Evolutionary conservation across 371 early-diverging fungal genomes (phyloP).

Genomic region (Saksenaea oblongispora): DNA sequence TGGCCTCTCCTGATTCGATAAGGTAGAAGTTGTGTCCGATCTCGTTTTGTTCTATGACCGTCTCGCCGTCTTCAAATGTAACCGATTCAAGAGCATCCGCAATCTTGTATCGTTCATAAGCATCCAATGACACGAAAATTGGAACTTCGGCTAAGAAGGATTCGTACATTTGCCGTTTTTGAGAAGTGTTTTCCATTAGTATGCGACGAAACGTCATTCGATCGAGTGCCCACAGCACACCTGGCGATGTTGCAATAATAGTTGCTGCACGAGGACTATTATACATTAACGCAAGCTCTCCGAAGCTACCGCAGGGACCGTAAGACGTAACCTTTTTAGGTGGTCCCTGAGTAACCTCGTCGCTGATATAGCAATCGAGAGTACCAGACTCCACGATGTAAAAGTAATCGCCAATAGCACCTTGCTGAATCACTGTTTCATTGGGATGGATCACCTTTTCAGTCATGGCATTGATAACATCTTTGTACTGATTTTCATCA

Average conservation of each 20-base stretch:
- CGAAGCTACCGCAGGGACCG: conserved; percentile 76
- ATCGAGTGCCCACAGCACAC: conserved; percentile 93
- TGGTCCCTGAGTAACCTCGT: conserved; percentile 8
- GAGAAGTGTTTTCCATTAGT: conserved; percentile 88
- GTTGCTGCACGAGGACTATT: conserved; percentile 96
- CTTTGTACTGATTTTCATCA: conserved; percentile 94
- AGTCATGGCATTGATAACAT: conserved; percentile 96
- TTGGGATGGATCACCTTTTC: conserved; percentile 76
- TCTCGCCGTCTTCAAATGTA: conserved; percentile 73
- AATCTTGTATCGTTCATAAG: conserved; percentile 91
- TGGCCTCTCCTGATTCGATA: conserved; percentile 85
- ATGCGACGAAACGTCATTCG: conserved; percentile 91
- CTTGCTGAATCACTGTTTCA: conserved; percentile 90
- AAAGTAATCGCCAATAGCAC: conserved; percentile 95
- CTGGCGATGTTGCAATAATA: conserved; percentile 77
- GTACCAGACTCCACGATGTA: conserved; percentile 96
- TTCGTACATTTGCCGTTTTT: conserved; percentile 92
- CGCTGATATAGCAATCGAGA: conserved; percentile 86
- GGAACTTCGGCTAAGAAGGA: conserved; percentile 87
- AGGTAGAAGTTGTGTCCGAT: conserved; percentile 81
- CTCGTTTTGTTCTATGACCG: conserved; percentile 86
- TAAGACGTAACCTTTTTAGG: conserved; percentile 61
- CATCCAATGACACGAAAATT: conserved; percentile 77
- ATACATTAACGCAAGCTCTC: conserved; percentile 95
- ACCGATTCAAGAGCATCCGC: conserved; percentile 90